phyloP scores from a whole-genome alignment of 106 monocot genomes.

The Triglochin maritima region DNA sequence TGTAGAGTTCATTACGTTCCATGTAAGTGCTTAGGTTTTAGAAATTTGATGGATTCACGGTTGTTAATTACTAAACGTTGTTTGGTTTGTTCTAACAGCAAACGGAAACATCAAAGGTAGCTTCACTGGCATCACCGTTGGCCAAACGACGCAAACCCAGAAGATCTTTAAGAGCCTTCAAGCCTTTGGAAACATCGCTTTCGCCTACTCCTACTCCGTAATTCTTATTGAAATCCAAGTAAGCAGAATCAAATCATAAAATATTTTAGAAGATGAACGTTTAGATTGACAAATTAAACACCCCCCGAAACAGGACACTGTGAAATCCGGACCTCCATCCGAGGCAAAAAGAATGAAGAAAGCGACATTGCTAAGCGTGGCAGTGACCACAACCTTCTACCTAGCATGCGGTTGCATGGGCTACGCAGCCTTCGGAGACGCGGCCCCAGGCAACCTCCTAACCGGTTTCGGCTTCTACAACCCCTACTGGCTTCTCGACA shows the following conservation, averaged over 20 bases:
- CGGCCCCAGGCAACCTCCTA: constrained; percentile 70
- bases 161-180: constrained; percentile 81
- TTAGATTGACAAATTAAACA: too few species aligned
- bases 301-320: neutral
- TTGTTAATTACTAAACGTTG: neutral
- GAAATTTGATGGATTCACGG: too few species aligned
- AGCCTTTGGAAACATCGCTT: constrained; percentile 86
- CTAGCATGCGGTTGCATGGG: constrained; percentile 78
- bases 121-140: constrained; percentile 48
- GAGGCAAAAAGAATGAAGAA: constrained; percentile 53
- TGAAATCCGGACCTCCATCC: constrained; percentile 4
- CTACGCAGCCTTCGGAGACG: constrained; percentile 84
- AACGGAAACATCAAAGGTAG: constrained; percentile 47
- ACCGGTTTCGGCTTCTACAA: constrained; percentile 96
- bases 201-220: constrained; percentile 89
- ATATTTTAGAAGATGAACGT: neutral
- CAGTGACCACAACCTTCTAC: constrained; percentile 64
- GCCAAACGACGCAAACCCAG: constrained; percentile 32
- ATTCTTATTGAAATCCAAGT: constrained; percentile 93
- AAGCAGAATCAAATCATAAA: neutral
- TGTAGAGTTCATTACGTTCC: too few species aligned
- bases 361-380: constrained; percentile 48
- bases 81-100: neutral
- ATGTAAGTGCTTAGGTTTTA: too few species aligned
- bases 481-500: constrained; percentile 90